A percentile compares a stretch with the other conserved stretches of the same genome.
Conservation (phyloP, 768 basidiomycete species). For the Vararia minispora region DNA sequence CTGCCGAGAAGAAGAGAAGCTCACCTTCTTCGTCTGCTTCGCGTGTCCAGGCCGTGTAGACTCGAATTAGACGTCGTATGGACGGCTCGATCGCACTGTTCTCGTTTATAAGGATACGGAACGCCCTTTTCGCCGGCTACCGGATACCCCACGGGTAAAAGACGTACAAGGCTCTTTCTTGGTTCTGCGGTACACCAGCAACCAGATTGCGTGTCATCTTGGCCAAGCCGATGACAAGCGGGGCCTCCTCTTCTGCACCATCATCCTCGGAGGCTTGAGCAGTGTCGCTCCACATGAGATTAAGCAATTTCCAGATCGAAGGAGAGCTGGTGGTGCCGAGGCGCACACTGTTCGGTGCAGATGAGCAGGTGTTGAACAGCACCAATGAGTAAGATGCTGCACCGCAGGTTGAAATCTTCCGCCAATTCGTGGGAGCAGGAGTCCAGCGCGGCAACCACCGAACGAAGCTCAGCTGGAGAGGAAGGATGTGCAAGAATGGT, state of each 20-base stretch:
- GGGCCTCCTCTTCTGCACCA: conserved; percentile 31
- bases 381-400: too few species aligned
- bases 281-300: conserved; percentile 34
- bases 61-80: conserved; percentile 55
- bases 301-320: conserved; percentile 10
- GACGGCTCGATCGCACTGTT: conserved; percentile 59
- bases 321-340: too few species aligned
- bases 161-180: conserved; percentile 62
- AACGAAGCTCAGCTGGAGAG: too few species aligned
- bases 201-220: conserved; percentile 80
- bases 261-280: conserved; percentile 24
- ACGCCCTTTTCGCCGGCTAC: not conserved
- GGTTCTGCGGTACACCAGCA: conserved; percentile 65
- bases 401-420: too few species aligned
- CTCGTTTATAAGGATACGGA: not conserved
- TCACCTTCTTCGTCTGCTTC: conserved; percentile 40
- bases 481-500: too few species aligned
- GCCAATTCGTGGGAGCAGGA: too few species aligned
- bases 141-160: not conserved
- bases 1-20: not conserved
- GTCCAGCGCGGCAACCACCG: too few species aligned
- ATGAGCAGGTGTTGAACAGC: too few species aligned
- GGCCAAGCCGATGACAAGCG: conserved; percentile 30
- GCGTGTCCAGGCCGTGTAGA: conserved; percentile 68
- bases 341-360: too few species aligned